phyloP scores from a whole-genome alignment of 2,329 filamentous ascomycete genomes.

The Aureobasidium sp. region DNA sequence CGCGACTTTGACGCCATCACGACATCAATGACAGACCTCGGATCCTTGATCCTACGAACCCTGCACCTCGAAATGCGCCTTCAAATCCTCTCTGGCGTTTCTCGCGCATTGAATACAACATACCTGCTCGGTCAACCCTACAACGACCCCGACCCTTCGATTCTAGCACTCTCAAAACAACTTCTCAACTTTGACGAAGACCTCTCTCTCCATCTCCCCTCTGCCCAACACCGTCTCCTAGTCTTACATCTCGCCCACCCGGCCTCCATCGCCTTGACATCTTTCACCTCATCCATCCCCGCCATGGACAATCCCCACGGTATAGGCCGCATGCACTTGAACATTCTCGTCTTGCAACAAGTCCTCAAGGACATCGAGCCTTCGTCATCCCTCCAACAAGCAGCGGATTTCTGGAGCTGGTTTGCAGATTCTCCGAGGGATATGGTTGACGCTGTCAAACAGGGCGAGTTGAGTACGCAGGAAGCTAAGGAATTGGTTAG shows the following conservation, averaged over 20 bases:
- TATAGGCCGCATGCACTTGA: conserved; percentile 80
- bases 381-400: conserved; percentile 54
- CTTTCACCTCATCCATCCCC: conserved; percentile 59
- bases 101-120: conserved; percentile 39
- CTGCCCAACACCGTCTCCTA: conserved; percentile 62
- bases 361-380: conserved; percentile 89
- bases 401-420: conserved; percentile 60
- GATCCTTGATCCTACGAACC: conserved; percentile 69
- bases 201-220: conserved; percentile 61
- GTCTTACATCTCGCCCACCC: conserved; percentile 67
- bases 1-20: conserved; percentile 83
- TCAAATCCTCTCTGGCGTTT: conserved; percentile 73
- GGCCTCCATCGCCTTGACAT: conserved; percentile 69
- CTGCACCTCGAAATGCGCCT: conserved; percentile 84
- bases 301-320: conserved; percentile 73
- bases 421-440: conserved; percentile 49
- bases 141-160: conserved; percentile 66
- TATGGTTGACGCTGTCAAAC: conserved; percentile 27
- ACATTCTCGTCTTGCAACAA: conserved; percentile 90
- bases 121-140: conserved; percentile 60
- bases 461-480: conserved; percentile 28
- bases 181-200: conserved; percentile 85
- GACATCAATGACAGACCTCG: conserved; percentile 72
- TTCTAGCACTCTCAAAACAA: conserved; percentile 75
- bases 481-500: conserved; percentile 34